Percentiles rank a stretch among this genome's conserved stretches.
phyloP scores from a whole-genome alignment of 2,329 filamentous ascomycete genomes.

The Mariannaea sp. region DNA sequence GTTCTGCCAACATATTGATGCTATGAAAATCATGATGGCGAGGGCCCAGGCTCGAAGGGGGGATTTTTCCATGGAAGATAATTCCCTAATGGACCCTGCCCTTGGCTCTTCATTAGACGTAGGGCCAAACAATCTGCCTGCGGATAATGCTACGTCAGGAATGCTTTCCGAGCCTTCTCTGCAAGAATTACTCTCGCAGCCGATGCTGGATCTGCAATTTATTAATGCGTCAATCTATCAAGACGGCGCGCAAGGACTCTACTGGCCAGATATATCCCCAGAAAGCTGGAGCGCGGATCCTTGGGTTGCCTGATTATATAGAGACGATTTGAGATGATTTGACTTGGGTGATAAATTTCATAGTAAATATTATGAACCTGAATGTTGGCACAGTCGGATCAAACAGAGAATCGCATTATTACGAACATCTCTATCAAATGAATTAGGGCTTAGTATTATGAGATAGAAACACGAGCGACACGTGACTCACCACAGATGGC shows the following conservation, averaged over 20 bases:
- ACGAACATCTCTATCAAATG: too few relatives aligned
- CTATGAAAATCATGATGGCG: slow-evolving; percentile 39
- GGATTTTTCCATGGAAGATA: slow-evolving; percentile 18
- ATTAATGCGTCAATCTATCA: slow-evolving; percentile 40
- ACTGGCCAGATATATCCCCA: slow-evolving; percentile 37
- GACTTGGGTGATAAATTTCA: too few relatives aligned
- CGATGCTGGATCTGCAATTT: slow-evolving; percentile 42
- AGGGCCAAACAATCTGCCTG: slow-evolving; percentile 8
- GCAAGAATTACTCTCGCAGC: slow-evolving; percentile 43
- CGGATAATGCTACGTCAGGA: slow-evolving; percentile 36
- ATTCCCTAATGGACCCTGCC: slow-evolving; percentile 16
- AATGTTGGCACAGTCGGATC: too few relatives aligned
- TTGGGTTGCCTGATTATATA: slow-evolving; percentile 20
- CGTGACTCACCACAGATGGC: too few relatives aligned
- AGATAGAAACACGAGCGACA: too few relatives aligned
- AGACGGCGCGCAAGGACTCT: slow-evolving; percentile 30
- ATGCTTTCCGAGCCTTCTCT: slow-evolving; percentile 45
- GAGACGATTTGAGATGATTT: background rate
- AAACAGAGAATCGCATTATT: too few relatives aligned
- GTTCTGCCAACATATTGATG: slow-evolving; percentile 48
- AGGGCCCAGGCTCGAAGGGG: slow-evolving; percentile 23
- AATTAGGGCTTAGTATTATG: too few relatives aligned
- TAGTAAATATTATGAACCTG: too few relatives aligned
- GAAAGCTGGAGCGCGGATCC: slow-evolving; percentile 32
- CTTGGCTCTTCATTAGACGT: slow-evolving; percentile 27